Conservation (phyloP, 2,329 filamentous ascomycete species). For the Colletotrichum falcatum region DNA sequence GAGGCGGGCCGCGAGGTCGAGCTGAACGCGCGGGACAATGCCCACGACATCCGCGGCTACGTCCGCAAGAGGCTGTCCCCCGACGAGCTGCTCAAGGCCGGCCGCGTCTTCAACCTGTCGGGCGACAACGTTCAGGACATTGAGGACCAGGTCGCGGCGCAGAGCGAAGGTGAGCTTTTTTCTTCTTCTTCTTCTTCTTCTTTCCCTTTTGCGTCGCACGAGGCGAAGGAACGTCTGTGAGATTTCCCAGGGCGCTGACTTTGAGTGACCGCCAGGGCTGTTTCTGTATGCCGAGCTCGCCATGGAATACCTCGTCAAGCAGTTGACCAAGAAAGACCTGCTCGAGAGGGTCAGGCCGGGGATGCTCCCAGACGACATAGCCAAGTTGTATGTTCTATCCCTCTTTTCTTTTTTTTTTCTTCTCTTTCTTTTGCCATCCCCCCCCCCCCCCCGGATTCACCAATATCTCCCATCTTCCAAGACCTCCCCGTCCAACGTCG, state of each 20-base stretch:
- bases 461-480: neutral
- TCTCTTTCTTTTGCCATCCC: too few species aligned
- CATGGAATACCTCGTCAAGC: conserved; percentile 46
- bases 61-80: conserved; percentile 19
- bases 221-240: too few species aligned
- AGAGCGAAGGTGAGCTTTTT: conserved; percentile 39
- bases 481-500: neutral
- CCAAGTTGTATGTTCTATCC: neutral
- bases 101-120: conserved; percentile 8
- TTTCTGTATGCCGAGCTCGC: conserved; percentile 50
- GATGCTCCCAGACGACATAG: conserved; percentile 31
- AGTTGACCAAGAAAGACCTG: conserved; percentile 42
- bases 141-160: conserved; percentile 23
- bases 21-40: conserved; percentile 41
- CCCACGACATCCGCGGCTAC: conserved; percentile 28
- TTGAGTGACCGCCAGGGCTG: conserved; percentile 43
- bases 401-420: too few species aligned
- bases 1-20: conserved; percentile 48
- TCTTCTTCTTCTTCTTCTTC: too few species aligned
- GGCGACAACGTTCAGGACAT: conserved; percentile 13
- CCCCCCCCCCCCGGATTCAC: neutral
- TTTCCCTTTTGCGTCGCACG: too few species aligned
- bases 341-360: conserved; percentile 41
- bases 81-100: neutral
- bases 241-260: neutral